Evolutionary conservation across 768 basidiomycete species (phyloP).

Genomic region (Agaricus bisporus): DNA sequence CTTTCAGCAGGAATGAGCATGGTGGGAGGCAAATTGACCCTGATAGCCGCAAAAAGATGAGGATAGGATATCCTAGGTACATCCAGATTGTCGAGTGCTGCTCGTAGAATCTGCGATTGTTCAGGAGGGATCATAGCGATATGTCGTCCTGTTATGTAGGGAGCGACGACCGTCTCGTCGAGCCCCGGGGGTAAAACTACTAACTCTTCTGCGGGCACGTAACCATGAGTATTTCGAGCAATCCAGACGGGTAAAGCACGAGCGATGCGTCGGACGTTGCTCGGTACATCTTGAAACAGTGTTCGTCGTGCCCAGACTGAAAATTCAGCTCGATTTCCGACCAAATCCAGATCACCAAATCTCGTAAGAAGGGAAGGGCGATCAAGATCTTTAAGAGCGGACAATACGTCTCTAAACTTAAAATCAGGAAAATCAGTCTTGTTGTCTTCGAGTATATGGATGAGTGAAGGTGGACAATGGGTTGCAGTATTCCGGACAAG

Average conservation of each 20-base stretch:
- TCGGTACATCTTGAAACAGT: background rate
- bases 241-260: slow-evolving; percentile 26
- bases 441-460: background rate
- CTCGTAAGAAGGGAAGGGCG: background rate
- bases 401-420: background rate
- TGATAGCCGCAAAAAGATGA: background rate
- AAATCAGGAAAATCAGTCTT: background rate
- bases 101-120: background rate
- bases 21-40: background rate
- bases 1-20: background rate
- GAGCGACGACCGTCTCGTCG: background rate
- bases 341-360: background rate
- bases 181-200: slow-evolving; percentile 2
- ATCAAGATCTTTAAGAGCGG: background rate
- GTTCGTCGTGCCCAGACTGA: background rate
- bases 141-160: background rate
- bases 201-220: slow-evolving; percentile 2
- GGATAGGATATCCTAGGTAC: background rate
- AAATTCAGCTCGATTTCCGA: background rate
- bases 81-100: background rate
- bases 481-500: background rate
- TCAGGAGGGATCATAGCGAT: background rate
- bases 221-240: background rate
- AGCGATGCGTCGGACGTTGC: background rate
- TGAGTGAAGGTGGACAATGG: background rate